Evolutionary conservation across 2,329 filamentous ascomycete genomes (phyloP).

Genomic region (Venturia oleaginea): DNA sequence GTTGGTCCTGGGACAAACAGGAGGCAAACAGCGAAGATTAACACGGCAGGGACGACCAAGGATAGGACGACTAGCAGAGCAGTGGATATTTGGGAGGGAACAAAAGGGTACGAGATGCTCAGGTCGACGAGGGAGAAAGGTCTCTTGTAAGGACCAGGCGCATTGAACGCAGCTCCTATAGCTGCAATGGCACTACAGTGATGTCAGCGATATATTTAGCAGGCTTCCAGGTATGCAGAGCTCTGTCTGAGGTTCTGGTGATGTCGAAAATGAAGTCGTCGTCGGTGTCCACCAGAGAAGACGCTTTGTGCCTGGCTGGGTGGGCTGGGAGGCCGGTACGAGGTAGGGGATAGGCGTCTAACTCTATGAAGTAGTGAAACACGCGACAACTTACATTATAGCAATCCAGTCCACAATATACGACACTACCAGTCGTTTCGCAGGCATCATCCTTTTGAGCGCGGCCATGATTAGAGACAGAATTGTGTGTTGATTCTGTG

Average conservation of each 20-base stretch:
- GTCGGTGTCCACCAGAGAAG: not conserved
- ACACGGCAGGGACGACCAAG: constrained; percentile 53
- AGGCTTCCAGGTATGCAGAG: not conserved
- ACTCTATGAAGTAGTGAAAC: constrained; percentile 13
- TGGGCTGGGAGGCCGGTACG: not conserved
- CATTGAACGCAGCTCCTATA: constrained; percentile 51
- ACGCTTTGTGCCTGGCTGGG: not conserved
- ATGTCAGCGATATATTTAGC: not conserved
- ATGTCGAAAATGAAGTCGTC: not conserved
- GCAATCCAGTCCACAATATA: constrained; percentile 70
- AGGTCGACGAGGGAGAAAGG: constrained; percentile 66
- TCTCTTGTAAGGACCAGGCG: constrained; percentile 54
- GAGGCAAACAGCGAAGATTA: constrained; percentile 61
- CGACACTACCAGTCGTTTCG: constrained; percentile 49
- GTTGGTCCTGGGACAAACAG: constrained; percentile 63
- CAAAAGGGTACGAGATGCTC: constrained; percentile 70
- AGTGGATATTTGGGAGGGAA: constrained; percentile 57
- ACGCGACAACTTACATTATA: constrained; percentile 42
- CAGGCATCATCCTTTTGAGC: constrained; percentile 22
- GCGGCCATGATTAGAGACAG: not conserved
- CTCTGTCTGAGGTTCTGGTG: too few species aligned
- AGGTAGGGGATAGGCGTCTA: not conserved
- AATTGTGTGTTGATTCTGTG: not conserved
- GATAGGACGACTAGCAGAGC: constrained; percentile 56
- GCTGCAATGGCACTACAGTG: constrained; percentile 42